Conservation (phyloP, 2,329 filamentous ascomycete genomes). For the Pseudogymnoascus sp. region DNA sequence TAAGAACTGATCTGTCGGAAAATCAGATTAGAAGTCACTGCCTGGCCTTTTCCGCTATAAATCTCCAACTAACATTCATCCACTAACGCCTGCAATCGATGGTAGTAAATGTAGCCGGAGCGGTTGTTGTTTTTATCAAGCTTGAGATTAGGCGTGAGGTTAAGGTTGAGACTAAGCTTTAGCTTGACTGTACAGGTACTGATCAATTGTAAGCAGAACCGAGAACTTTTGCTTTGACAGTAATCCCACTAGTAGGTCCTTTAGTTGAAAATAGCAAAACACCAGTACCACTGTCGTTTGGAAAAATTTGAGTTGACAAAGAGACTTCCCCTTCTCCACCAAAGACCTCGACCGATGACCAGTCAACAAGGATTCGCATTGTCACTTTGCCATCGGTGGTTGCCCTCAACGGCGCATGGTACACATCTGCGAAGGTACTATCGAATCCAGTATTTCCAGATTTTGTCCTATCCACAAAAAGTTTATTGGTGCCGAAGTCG, state of each 20-base stretch:
- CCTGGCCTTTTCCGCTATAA: background rate
- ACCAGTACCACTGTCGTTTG: background rate
- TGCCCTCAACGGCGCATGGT: background rate
- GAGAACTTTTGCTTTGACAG: background rate
- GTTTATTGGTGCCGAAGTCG: background rate
- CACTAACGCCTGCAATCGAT: background rate
- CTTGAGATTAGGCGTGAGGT: background rate
- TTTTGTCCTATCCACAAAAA: constrained; percentile 4
- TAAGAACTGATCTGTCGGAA: background rate
- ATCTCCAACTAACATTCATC: background rate
- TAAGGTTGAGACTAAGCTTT: background rate
- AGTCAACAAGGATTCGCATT: constrained; percentile 8
- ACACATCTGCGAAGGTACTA: background rate
- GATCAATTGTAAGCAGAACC: background rate
- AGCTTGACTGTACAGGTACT: background rate
- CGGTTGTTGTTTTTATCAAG: background rate
- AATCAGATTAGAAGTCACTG: background rate
- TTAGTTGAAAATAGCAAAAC: background rate
- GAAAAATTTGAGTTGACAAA: constrained; percentile 5
- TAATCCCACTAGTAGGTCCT: background rate
- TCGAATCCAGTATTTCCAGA: background rate
- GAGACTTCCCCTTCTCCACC: constrained; percentile 7
- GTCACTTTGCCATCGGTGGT: background rate
- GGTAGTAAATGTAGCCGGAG: background rate
- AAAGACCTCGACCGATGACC: constrained; percentile 7